These are phyloP conservation scores for Penicillium sp. DNA, from an alignment of 2,329 filamentous ascomycete species.

Conservation along the genomic window DNA sequence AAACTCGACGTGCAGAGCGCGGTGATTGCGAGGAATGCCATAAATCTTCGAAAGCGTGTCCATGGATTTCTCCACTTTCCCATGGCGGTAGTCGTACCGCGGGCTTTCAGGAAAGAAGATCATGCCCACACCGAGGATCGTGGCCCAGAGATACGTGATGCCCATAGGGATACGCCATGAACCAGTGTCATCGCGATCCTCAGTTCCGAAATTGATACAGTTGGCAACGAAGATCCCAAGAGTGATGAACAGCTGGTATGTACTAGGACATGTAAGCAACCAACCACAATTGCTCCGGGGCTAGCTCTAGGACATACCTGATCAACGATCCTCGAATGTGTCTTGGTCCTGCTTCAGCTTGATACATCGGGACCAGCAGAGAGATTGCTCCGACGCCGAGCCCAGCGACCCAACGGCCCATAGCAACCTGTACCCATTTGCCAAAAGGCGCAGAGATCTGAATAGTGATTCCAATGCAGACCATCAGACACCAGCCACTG, in stretches of 20 bases:
- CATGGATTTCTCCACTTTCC: slow-evolving; percentile 50
- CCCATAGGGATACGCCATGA: slow-evolving; percentile 53
- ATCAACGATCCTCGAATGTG: slow-evolving; percentile 46
- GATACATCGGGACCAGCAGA: slow-evolving; percentile 46
- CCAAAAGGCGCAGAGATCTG: slow-evolving; percentile 40
- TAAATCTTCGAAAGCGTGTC: slow-evolving; percentile 53
- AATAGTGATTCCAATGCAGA: slow-evolving; percentile 41
- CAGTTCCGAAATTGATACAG: slow-evolving; percentile 47
- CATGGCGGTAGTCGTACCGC: slow-evolving; percentile 56
- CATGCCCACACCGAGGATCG: slow-evolving; percentile 54
- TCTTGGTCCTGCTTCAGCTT: slow-evolving; percentile 44
- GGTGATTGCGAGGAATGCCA: slow-evolving; percentile 52
- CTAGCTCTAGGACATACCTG: slow-evolving; percentile 22
- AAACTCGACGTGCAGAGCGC: slow-evolving; percentile 51
- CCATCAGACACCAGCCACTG: slow-evolving; percentile 38
- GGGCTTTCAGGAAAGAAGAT: slow-evolving; percentile 55
- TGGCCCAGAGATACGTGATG: slow-evolving; percentile 55
- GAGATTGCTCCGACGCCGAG: slow-evolving; percentile 44
- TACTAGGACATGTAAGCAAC: slow-evolving; percentile 23
- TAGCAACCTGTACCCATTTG: slow-evolving; percentile 42
- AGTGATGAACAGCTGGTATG: slow-evolving; percentile 49
- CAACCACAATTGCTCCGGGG: too few species aligned
- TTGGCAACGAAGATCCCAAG: slow-evolving; percentile 47
- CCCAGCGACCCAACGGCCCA: slow-evolving; percentile 45
- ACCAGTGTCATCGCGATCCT: slow-evolving; percentile 34